Evolutionary conservation across 192 early-diverging fungal genomes (phyloP), one percentile per base, ranked within the genome.

Genomic region (Coemansia sp.): DNA sequence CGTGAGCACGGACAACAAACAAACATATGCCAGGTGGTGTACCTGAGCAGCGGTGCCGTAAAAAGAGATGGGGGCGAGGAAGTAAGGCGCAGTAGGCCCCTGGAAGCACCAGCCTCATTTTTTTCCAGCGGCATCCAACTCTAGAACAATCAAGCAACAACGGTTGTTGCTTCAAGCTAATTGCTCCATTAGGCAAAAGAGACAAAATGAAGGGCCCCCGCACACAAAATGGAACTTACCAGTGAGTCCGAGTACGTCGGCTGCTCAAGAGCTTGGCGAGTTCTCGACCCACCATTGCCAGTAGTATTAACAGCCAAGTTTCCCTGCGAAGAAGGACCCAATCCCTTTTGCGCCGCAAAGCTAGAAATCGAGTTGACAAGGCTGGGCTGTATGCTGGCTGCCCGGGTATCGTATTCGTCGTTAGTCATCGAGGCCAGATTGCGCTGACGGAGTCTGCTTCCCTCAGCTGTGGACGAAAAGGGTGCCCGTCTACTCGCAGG

Each of bases 321-420:
- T 29, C 15, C 5, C 27, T 59, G 43, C 5, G 59, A 11, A 15
- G 58, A 29, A 12, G 75, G 69, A 2, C 61, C 52, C 13, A 78
- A 32, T 20, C 68, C 76, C 13, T 59, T 27, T 8, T 67, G 68
- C 1, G 41, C 44, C 3, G 71, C 74, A 63, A 67, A 82, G 8
- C 29, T 32, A 12, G 69, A 44, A 8, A 83, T 65, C 7, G 58
- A 41, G 43, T 69, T 62, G 27, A 64, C 41, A 41, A 74, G 61
- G 3, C 35, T n/a, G 1, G 71, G 68, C 71, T 71, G 65, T 20
- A 70, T 60, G 47, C 18, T 58, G 27, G 52, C 61, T n/a, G 75
- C 75, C 59, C 56, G 45, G 4, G 71, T 69, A 18, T 83, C 80
- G 15, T 68, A 74, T 27, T 83, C 62, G 12, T 67, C 72, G 63